A percentile compares a stretch with the other conserved stretches of the same genome.
These are phyloP conservation scores for Rachicladosporium sp. DNA, from an alignment of 2,329 filamentous ascomycete genomes.

Conservation along the genomic window DNA sequence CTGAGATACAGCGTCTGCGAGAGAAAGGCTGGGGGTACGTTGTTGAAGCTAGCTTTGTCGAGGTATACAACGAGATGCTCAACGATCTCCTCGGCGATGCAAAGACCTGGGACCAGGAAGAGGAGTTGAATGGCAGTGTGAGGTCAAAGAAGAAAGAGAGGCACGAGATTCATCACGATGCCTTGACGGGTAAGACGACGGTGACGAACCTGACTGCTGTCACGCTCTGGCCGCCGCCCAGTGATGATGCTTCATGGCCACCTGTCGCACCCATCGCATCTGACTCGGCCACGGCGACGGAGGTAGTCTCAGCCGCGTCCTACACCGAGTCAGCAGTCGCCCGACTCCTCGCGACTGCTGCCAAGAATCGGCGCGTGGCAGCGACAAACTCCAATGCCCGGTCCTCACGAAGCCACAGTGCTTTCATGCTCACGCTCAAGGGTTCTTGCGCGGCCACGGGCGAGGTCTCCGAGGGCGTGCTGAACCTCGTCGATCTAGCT, in stretches of 20 bases:
- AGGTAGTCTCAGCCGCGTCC: conserved; percentile 6
- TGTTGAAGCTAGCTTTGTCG: conserved; percentile 90
- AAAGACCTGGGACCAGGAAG: conserved; percentile 46
- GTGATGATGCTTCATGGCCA: conserved; percentile 40
- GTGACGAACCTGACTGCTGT: conserved; percentile 72
- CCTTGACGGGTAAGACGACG: conserved; percentile 65
- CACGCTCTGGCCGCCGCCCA: conserved; percentile 62
- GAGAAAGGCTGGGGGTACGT: conserved; percentile 90
- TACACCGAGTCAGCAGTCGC: conserved; percentile 20
- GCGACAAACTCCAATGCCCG: conserved; percentile 96
- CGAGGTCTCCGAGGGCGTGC: conserved; percentile 78
- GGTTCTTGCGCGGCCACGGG: conserved; percentile 61
- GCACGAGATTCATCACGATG: conserved; percentile 81
- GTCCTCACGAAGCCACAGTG: conserved; percentile 86
- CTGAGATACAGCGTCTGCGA: conserved; percentile 67
- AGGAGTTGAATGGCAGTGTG: conserved; percentile 15
- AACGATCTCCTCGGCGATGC: conserved; percentile 73
- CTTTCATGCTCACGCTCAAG: conserved; percentile 71
- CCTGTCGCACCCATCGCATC: conserved; percentile 10
- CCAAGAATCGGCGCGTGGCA: conserved; percentile 79
- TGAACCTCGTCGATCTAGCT: conserved; percentile 91
- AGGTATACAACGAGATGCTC: conserved; percentile 96
- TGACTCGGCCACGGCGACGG: neutral
- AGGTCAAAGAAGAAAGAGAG: conserved; percentile 51
- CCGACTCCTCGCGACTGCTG: conserved; percentile 54